Evolutionary conservation across 441 rosid genomes (phyloP).

Genomic region (Daphne laureola): DNA sequence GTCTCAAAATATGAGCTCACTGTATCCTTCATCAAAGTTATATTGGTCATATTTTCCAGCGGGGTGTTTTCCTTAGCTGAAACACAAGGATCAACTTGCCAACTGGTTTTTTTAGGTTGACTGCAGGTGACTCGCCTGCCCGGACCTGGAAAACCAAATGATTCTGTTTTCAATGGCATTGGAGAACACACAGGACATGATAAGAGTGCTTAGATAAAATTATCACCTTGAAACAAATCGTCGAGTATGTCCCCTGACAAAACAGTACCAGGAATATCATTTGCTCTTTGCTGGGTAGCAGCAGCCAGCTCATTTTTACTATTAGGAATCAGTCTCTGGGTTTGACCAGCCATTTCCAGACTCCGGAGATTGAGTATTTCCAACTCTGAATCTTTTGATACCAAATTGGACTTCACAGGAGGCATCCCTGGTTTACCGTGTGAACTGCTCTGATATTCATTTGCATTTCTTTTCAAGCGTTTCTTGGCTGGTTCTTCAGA

Average conservation of each 20-base stretch:
- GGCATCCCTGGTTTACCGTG: constrained; percentile 23
- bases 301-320: constrained; percentile 28
- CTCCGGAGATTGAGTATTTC: constrained; percentile 22
- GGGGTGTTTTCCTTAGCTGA: constrained; percentile 24
- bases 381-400: constrained; percentile 24
- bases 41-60: constrained; percentile 22
- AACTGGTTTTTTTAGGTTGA: constrained; percentile 29
- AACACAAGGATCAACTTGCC: constrained; percentile 29
- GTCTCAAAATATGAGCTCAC: constrained; percentile 26
- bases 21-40: constrained; percentile 22
- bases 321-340: constrained; percentile 24
- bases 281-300: constrained; percentile 28
- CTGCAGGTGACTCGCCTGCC: constrained; percentile 24
- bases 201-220: constrained; percentile 10
- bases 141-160: constrained; percentile 40
- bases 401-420: constrained; percentile 24
- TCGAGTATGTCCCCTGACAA: constrained; percentile 26
- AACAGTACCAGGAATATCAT: constrained; percentile 27
- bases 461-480: constrained; percentile 41
- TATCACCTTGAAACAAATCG: constrained; percentile 24
- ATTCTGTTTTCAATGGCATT: constrained; percentile 14
- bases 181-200: constrained; percentile 4
- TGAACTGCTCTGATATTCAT: constrained; percentile 27
- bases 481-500: constrained; percentile 55
- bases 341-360: constrained; percentile 19